Evolutionary conservation across 441 rosid genomes (phyloP).

Genomic region (Euphorbia celastroides): DNA sequence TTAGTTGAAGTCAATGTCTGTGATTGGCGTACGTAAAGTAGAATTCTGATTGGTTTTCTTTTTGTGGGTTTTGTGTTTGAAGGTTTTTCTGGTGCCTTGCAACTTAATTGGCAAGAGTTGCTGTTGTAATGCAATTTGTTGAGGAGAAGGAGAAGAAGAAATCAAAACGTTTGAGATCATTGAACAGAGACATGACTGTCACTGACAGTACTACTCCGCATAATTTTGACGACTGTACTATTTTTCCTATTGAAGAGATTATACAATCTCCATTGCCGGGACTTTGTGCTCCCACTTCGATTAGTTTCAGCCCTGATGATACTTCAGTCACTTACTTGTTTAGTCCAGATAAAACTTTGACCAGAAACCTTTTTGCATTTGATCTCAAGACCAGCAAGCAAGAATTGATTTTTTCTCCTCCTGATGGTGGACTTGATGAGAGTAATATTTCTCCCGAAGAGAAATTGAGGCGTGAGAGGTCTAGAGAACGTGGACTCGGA

Average conservation of each 20-base stretch:
- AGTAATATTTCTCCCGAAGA: constrained; percentile 80
- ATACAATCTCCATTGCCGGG: constrained; percentile 92
- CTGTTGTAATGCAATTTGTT: constrained; percentile 56
- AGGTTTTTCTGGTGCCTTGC: constrained; percentile 18
- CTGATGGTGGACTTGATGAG: constrained; percentile 91
- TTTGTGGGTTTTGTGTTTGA: constrained; percentile 1
- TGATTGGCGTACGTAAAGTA: neutral
- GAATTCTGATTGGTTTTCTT: neutral
- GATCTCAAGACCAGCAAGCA: constrained; percentile 56
- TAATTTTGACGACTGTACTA: constrained; percentile 32
- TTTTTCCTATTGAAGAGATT: constrained; percentile 70
- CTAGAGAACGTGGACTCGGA: constrained; percentile 91
- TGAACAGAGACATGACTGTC: constrained; percentile 44
- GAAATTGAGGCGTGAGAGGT: constrained; percentile 88
- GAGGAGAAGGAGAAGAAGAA: constrained; percentile 29
- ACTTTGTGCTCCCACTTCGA: constrained; percentile 61
- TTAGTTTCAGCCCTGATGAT: constrained; percentile 88
- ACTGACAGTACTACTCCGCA: constrained; percentile 42
- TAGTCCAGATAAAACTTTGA: constrained; percentile 71
- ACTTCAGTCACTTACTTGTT: constrained; percentile 53
- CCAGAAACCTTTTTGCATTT: constrained; percentile 57
- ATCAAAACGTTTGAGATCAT: constrained; percentile 46
- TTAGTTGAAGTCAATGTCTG: neutral
- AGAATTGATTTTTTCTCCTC: constrained; percentile 63
- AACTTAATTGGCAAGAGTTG: constrained; percentile 21